Evolutionary conservation across 768 basidiomycete species (phyloP).

Genomic region (Gyrodon lividus): DNA sequence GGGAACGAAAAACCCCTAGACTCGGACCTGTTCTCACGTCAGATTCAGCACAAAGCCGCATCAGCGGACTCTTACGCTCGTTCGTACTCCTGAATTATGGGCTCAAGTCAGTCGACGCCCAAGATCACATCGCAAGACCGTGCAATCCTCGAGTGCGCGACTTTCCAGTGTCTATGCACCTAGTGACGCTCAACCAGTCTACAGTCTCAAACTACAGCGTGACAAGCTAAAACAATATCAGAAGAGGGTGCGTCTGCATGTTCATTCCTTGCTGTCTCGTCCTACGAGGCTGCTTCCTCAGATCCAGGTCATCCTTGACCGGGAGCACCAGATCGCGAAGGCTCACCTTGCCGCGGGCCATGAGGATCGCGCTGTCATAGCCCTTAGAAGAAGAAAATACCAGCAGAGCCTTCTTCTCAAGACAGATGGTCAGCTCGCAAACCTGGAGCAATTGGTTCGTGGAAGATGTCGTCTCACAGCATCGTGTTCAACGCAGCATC

Average conservation of each 20-base stretch:
- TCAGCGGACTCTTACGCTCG: not conserved
- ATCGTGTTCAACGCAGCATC: not conserved
- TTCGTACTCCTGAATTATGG: slow-evolving; percentile 44
- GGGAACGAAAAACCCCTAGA: too few relatives aligned
- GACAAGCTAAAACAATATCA: slow-evolving; percentile 97
- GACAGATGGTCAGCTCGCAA: slow-evolving; percentile 89
- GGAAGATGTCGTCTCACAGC: not conserved
- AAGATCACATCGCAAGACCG: slow-evolving; percentile 93
- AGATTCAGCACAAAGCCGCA: not conserved
- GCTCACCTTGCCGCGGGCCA: slow-evolving; percentile 76
- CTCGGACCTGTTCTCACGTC: too few relatives aligned
- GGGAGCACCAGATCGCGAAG: slow-evolving; percentile 89
- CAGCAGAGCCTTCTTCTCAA: slow-evolving; percentile 84
- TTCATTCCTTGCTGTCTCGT: not conserved
- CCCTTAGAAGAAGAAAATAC: slow-evolving; percentile 89
- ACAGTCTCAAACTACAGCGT: slow-evolving; percentile 90
- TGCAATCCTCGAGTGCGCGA: slow-evolving; percentile 89
- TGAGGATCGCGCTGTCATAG: slow-evolving; percentile 84
- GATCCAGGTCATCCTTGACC: slow-evolving; percentile 84
- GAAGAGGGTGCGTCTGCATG: slow-evolving; percentile 62
- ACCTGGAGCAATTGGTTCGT: slow-evolving; percentile 82
- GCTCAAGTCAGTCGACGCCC: slow-evolving; percentile 69
- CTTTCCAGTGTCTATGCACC: slow-evolving; percentile 12
- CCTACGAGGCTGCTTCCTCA: slow-evolving; percentile 28
- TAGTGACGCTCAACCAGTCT: slow-evolving; percentile 20